Evolutionary conservation across 2,329 filamentous ascomycete species (phyloP), one percentile per base, ranked within the genome.

Genomic region (Talaromyces sp.): DNA sequence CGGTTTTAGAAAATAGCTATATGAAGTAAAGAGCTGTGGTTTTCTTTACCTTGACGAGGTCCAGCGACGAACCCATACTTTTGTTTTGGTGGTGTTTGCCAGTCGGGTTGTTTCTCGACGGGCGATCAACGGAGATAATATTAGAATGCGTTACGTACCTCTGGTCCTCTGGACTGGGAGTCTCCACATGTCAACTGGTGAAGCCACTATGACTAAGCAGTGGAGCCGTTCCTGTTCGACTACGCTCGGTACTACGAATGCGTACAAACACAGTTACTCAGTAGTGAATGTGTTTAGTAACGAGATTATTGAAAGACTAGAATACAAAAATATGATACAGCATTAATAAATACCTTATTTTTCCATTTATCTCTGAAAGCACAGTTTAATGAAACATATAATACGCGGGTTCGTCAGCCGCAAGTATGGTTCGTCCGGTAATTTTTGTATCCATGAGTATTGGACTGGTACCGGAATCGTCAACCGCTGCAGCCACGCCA

Each of bases 41-140:
- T n/a, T 17, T n/a, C 17, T n/a, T n/a, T 27, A 61, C 62, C 62
- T 63, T 63, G 58, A 59, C 43, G 27, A 58, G 58, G 32, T 58
- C 56, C 26, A 63, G 43, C 13, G 62, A 61, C 10, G 58, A 58
- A 29, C 55, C 61, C 61, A 63, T 63, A 43, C 19, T 21, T 43
- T 21, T 11, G 1, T 24, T 13, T 46, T 7, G n/a, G n/a, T 27
- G 35, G 7, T 9, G 5, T 38, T 9, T 13, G 11, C 43, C 11
- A 24, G 41, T 46, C 41, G 35, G 35, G 5, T 8, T 11, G 41
- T n/a, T 9, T 21, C 19, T 46, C 7, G n/a, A 21, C 41, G 41
- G 41, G 19, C 43, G 43, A 46, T 46, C 43, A 46, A 46, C 43
- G 43, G 43, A 46, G 32, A 35, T 14, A 35, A 14, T 35, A 14